Percentiles rank a stretch among this genome's conserved stretches.
These are phyloP conservation scores for Pythium rhizo-oryzae DNA, from an alignment of 352 stramenopile genomes.

Conservation along the genomic window DNA sequence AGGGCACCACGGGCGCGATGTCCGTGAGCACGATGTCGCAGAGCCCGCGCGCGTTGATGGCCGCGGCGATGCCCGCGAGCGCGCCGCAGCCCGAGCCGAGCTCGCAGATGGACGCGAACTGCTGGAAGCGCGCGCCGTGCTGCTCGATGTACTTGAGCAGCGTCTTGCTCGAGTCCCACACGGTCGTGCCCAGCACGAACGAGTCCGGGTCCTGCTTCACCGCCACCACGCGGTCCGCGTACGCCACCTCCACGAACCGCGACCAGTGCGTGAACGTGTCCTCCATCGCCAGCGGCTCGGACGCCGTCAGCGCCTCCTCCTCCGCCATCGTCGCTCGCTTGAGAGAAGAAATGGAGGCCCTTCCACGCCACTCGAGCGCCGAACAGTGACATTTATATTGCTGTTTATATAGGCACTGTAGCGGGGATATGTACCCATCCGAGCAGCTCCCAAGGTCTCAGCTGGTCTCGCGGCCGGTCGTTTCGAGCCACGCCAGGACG, in stretches of 20 bases:
- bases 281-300: constrained; percentile 68
- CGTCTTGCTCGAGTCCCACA: constrained; percentile 88
- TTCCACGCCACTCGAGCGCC: no score
- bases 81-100: constrained; percentile 75
- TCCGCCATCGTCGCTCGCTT: no score
- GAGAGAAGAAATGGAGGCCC: no score
- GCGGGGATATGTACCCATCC: no score
- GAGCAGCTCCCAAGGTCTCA: no score
- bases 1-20: constrained; percentile 75
- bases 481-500: not conserved
- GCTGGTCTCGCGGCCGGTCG: no score
- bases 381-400: constrained; percentile 11
- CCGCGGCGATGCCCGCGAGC: constrained; percentile 71
- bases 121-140: constrained; percentile 45
- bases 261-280: constrained; percentile 81
- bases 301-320: constrained; percentile 55
- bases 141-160: constrained; percentile 87
- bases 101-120: constrained; percentile 70
- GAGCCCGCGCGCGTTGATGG: constrained; percentile 62
- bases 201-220: constrained; percentile 80
- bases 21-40: constrained; percentile 76
- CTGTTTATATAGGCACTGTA: constrained; percentile 1
- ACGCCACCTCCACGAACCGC: constrained; percentile 66
- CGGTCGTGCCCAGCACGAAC: constrained; percentile 80
- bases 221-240: constrained; percentile 49